Conservation (phyloP, 345 rosid species). For the Lumnitzera racemosa region DNA sequence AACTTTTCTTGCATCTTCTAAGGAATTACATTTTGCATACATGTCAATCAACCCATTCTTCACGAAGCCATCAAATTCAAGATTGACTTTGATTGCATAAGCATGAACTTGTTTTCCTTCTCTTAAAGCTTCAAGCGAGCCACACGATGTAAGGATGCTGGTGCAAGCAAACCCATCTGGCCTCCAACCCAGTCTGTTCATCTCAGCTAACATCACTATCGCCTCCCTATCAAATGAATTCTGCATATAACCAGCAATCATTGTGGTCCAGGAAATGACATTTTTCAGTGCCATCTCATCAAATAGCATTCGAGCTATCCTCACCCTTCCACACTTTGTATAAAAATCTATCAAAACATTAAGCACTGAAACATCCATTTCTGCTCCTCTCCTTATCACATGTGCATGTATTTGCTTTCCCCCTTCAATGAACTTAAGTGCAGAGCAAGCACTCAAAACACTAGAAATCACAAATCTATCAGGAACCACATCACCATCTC, state of each 20-base stretch:
- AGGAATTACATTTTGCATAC: conserved; percentile 58
- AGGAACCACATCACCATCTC: conserved; percentile 23
- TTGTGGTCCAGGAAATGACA: conserved; percentile 64
- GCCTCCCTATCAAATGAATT: conserved; percentile 52
- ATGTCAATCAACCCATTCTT: conserved; percentile 61
- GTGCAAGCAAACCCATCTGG: conserved; percentile 68
- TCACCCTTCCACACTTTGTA: conserved; percentile 46
- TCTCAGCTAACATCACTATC: conserved; percentile 35
- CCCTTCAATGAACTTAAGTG: conserved; percentile 38
- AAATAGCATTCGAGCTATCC: conserved; percentile 37
- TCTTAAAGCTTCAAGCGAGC: conserved; percentile 39
- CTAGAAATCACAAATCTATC: conserved; percentile 57
- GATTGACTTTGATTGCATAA: conserved; percentile 45
- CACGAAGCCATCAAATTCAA: conserved; percentile 48
- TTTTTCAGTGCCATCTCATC: conserved; percentile 40
- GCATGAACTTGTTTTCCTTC: conserved; percentile 65
- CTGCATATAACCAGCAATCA: conserved; percentile 68
- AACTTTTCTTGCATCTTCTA: conserved; percentile 47
- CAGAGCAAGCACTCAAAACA: conserved; percentile 53
- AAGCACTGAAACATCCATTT: conserved; percentile 51
- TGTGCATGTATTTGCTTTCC: conserved; percentile 73
- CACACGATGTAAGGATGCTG: conserved; percentile 65
- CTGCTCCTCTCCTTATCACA: conserved; percentile 43
- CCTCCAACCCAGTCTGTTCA: conserved; percentile 34
- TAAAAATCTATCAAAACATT: conserved; percentile 65